These are phyloP conservation scores for Pezicula carpinea DNA, from an alignment of 2,329 filamentous ascomycete species.

Conservation along the genomic window DNA sequence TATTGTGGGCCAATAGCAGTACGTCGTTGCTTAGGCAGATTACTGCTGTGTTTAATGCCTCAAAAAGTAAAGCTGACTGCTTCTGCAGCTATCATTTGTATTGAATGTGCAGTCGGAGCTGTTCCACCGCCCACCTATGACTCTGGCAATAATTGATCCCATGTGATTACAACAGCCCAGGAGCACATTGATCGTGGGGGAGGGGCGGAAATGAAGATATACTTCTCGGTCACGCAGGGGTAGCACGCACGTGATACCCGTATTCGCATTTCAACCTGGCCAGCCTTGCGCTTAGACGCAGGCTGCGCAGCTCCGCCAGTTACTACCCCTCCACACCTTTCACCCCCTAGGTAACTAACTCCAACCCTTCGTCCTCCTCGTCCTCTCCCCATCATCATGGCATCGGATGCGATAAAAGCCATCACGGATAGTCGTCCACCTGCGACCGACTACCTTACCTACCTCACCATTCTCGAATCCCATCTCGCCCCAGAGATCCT, in stretches of 20 bases:
- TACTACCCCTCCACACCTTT: slow-evolving; percentile 2
- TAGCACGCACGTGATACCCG: not conserved
- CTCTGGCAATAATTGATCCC: too few species aligned
- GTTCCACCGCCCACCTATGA: too few species aligned
- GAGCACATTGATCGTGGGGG: not conserved
- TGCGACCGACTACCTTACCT: slow-evolving; percentile 64
- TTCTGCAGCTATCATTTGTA: too few species aligned
- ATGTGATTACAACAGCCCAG: too few species aligned
- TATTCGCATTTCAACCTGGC: too few species aligned
- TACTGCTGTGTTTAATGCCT: too few species aligned
- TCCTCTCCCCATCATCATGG: slow-evolving; percentile 10
- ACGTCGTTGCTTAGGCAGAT: too few species aligned
- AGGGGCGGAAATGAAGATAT: not conserved
- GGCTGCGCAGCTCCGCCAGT: not conserved
- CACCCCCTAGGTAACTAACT: too few species aligned
- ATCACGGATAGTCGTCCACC: slow-evolving; percentile 37
- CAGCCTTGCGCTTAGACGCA: slow-evolving; percentile 1
- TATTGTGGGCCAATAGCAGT: too few species aligned
- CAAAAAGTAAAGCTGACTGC: too few species aligned
- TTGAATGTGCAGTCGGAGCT: too few species aligned
- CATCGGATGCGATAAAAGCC: slow-evolving; percentile 21
- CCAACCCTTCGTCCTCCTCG: not conserved
- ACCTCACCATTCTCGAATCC: slow-evolving; percentile 73
- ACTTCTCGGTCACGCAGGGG: not conserved
- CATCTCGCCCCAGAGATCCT: slow-evolving; percentile 64